These are phyloP conservation scores for Blastobotrys attinorum DNA, from an alignment of 805 yeast genomes.

Conservation along the genomic window DNA sequence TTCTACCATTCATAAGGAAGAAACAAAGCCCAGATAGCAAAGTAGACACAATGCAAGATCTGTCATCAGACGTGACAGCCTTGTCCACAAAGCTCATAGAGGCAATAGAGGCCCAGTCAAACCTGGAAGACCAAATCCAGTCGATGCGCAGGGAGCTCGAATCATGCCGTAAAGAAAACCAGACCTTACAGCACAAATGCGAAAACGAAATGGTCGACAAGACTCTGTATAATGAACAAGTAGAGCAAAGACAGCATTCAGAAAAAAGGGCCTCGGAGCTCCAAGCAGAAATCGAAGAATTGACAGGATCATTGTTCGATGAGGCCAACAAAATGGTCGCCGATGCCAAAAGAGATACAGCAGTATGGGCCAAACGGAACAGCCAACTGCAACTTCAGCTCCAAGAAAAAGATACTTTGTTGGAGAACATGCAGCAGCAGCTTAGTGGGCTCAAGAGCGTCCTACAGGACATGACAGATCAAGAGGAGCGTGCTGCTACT, in stretches of 20 bases:
- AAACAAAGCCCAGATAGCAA: no score
- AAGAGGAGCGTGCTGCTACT: no score
- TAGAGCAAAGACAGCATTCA: constrained; percentile 34
- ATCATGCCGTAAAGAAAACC: constrained; percentile 14
- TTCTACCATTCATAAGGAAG: no score
- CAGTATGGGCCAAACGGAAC: constrained; percentile 46
- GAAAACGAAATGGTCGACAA: constrained; percentile 21
- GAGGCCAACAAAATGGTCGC: constrained; percentile 84
- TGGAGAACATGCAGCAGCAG: constrained; percentile 60
- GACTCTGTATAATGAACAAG: constrained; percentile 11
- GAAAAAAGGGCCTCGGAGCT: constrained; percentile 51
- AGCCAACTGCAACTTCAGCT: constrained; percentile 68
- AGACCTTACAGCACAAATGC: constrained; percentile 11
- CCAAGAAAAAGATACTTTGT: constrained; percentile 63
- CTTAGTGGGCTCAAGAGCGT: constrained; percentile 53
- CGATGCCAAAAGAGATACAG: constrained; percentile 57
- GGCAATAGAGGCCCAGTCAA: constrained; percentile 24
- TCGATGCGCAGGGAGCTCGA: constrained; percentile 19
- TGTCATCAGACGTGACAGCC: constrained; percentile 15
- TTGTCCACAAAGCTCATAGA: constrained; percentile 26
- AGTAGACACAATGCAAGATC: no score
- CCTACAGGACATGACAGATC: constrained; percentile 47
- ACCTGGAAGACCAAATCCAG: constrained; percentile 24
- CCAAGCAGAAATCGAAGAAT: constrained; percentile 69
- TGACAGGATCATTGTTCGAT: constrained; percentile 67